These are phyloP conservation scores for Trichoderma guizhouense DNA, from an alignment of 2,329 filamentous ascomycete genomes.

Conservation along the genomic window DNA sequence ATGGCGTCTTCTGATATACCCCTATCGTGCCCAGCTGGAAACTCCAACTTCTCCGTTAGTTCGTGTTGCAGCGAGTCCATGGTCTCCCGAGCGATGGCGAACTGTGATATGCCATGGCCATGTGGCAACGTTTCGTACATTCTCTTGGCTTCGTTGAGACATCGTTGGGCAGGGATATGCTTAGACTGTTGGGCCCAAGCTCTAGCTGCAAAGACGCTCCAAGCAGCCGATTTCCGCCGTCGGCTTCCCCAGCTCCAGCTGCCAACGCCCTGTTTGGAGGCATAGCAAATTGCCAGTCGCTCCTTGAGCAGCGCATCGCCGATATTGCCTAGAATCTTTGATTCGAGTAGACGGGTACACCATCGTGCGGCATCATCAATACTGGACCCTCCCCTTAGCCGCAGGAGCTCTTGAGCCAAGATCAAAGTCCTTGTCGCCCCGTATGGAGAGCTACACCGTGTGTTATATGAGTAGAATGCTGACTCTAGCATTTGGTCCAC, in stretches of 20 bases:
- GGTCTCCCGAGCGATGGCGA: slow-evolving; percentile 49
- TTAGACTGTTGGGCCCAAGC: slow-evolving; percentile 78
- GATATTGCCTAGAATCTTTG: slow-evolving; percentile 67
- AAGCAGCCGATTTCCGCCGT: slow-evolving; percentile 81
- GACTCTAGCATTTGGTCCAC: slow-evolving; percentile 86
- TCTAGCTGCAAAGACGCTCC: slow-evolving; percentile 80
- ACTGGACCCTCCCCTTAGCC: slow-evolving; percentile 72
- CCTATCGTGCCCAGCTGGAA: slow-evolving; percentile 29
- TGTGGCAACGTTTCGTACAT: slow-evolving; percentile 51
- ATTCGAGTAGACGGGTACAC: slow-evolving; percentile 76
- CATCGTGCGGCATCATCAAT: slow-evolving; percentile 85
- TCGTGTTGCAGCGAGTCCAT: slow-evolving; percentile 50
- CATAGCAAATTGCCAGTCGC: slow-evolving; percentile 80
- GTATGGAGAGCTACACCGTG: slow-evolving; percentile 74
- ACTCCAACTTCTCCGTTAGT: slow-evolving; percentile 46
- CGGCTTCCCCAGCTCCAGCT: slow-evolving; percentile 67
- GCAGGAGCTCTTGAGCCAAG: slow-evolving; percentile 76
- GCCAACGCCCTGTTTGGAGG: slow-evolving; percentile 65
- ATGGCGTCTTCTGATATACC: slow-evolving; percentile 38
- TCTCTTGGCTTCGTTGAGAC: slow-evolving; percentile 65
- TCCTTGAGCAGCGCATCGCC: slow-evolving; percentile 84
- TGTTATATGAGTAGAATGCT: slow-evolving; percentile 88
- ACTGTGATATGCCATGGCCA: slow-evolving; percentile 51
- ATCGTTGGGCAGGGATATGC: slow-evolving; percentile 72
- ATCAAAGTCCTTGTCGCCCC: slow-evolving; percentile 75